Evolutionary conservation across 768 basidiomycete species (phyloP), one percentile per base, ranked within the genome.

Genomic region (Sarcodon aspratus): DNA sequence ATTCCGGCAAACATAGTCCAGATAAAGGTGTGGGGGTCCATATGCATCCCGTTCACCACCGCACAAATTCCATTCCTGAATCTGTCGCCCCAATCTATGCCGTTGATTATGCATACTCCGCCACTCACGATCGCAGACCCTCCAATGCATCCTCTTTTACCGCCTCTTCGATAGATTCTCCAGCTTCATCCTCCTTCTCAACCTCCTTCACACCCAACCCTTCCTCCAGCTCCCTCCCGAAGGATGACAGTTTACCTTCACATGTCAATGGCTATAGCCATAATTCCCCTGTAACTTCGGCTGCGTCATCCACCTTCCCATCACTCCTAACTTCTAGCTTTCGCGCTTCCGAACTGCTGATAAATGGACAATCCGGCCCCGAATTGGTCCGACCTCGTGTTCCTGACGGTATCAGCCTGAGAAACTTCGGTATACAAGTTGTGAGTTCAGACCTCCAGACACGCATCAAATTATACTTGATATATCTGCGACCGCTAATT

Each of bases 371-470:
- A 33, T 57, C 56, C 46, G 65, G 70, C 45, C 80, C 80, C 68
- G 78, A 82, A 55, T 90, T 91, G 54, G 72, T 80, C 35, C 80
- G 83, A 37, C 73, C 75, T 11, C 71, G 70, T 48, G 82, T 91
- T 48, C 88, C 88, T 9, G 82, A 87, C 55, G 88, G 88, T 13
- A 88, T 89, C 50, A 84, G 80, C 51, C 66, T 89, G 58, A 72
- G 92, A 54, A 91, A 94, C 68, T 92, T 94, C 62, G 86, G 87
- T 31, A 85, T 91, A 51, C 92, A 94, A 63, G 78, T 85, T 55
- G 85, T 90, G 60, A 71, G 87, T 80, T 36, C 35, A 21, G 31
- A 17, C 11, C 18, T 42, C 7, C 45, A 47, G 27, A 27, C 43
- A 21, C 13, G 33, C 33, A 18, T 36, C 21, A 33, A n/a, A 36